Percentiles rank a stretch among this genome's conserved stretches.
Conservation (phyloP, 202 grass and related monocot genomes). For the Setaria viridis region DNA sequence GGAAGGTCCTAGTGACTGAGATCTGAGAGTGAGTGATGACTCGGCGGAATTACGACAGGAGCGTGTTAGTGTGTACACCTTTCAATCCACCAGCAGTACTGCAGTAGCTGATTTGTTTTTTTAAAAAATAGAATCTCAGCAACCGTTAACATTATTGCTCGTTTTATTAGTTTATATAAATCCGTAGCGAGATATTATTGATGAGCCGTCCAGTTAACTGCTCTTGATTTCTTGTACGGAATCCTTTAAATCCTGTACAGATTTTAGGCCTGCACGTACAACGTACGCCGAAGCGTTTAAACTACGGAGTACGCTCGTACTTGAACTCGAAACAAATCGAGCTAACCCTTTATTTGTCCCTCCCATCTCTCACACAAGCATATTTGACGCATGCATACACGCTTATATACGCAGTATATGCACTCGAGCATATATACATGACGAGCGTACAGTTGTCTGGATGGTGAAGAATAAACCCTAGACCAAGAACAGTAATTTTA, state of each 20-base stretch:
- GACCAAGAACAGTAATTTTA: not conserved
- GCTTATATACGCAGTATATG: not conserved
- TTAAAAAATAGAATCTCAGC: not conserved
- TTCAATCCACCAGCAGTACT: not conserved
- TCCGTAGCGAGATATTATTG: not conserved
- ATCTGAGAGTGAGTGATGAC: constrained; percentile 45
- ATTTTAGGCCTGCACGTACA: constrained; percentile 29
- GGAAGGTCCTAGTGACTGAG: constrained; percentile 36
- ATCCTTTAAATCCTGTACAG: constrained; percentile 15
- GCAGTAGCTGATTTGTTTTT: not conserved
- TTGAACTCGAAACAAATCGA: constrained; percentile 5
- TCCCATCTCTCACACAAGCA: not conserved
- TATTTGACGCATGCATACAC: not conserved
- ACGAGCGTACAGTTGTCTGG: not conserved
- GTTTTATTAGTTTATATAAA: not conserved
- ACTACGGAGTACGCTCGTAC: not conserved
- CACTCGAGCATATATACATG: not conserved
- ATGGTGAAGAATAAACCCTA: not conserved
- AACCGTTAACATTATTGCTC: not conserved
- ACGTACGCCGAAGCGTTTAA: constrained; percentile 13
- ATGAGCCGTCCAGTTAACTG: not conserved
- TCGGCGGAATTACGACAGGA: not conserved
- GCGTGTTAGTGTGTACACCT: not conserved
- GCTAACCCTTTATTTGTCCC: not conserved
- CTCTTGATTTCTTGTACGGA: not conserved